Base-by-base conservation (phyloP, 305 asterid species). In the Euphrasia arctica region DNA sequence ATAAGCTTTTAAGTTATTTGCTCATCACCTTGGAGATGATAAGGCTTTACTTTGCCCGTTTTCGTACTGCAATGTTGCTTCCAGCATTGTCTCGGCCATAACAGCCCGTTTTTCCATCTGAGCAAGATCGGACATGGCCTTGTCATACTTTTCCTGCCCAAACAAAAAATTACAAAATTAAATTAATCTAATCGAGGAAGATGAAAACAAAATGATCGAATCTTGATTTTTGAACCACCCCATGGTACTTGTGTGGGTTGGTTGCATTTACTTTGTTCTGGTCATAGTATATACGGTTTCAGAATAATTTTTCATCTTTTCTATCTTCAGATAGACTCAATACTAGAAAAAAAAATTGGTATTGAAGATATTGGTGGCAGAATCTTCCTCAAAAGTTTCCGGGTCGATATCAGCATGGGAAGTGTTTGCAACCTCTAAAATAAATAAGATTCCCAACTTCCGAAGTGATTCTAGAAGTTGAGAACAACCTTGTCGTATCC, bases 21-120 rank as follows among this genome's bases (percentile, higher is more conserved):
- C 13, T 32, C 60, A 55, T 55, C 67, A 88, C 96, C 78, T 66
- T 52, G 96, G 96, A 63, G 95, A 87, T 68, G 95, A 75, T 56
- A 69, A 31, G 67, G 95, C 90, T 82, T 91, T 91, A 60, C 60
- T 82, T 82, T 86, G 95, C 70, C 96, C 96, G 58, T 90, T 76
- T 86, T 91, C 87, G 42, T 86, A 88, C 58, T 88, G 90, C 79
- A 88, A 36, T n/a, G 95, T 88, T 10, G 98, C 98, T 81, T 91
- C 94, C 70, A 91, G 81, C 95, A 79, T 82, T 2, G 98, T 80
- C 75, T 91, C 98, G 18, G 98, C 95, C 94, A 88, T 84, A 70
- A 91, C 89, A 67, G 80, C 92, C 74, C 94, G 85, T 75, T 83
- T 88, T 78, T 88, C 96, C 95, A 85, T 80, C 72, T 78, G 77